Conservation (phyloP, 1,284 basidiomycete genomes). For the Gastroboletus turbinatus region DNA sequence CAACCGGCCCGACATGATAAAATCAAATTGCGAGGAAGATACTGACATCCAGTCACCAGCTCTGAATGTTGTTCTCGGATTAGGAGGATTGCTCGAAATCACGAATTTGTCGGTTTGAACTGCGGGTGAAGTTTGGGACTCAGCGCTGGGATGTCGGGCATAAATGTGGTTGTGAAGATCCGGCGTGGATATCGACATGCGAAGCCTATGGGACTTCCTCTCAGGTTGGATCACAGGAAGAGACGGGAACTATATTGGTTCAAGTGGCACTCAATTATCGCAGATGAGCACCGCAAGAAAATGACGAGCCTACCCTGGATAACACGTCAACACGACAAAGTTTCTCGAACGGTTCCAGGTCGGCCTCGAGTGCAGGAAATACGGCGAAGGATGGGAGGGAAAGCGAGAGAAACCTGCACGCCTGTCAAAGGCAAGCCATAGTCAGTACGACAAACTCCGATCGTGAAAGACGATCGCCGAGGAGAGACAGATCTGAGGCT, state of each 20-base stretch:
- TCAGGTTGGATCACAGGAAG: conserved; percentile 28
- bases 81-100: conserved; percentile 73
- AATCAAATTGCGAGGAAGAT: conserved; percentile 18
- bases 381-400: conserved; percentile 47
- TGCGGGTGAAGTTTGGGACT: not conserved
- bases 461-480: conserved; percentile 18
- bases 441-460: conserved; percentile 21
- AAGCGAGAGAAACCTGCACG: conserved; percentile 50
- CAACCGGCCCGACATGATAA: conserved; percentile 1
- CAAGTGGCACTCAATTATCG: not conserved
- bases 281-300: not conserved
- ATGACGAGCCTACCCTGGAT: conserved; percentile 34
- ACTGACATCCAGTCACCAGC: conserved; percentile 81
- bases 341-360: conserved; percentile 58
- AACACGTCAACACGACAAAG: conserved; percentile 47
- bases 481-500: conserved; percentile 9
- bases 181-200: conserved; percentile 41
- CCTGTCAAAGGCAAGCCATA: conserved; percentile 38
- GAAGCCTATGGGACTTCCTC: conserved; percentile 28
- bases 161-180: conserved; percentile 29
- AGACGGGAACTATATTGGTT: conserved; percentile 15
- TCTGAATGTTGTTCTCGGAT: conserved; percentile 68
- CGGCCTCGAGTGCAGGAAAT: conserved; percentile 55
- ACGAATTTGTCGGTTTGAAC: conserved; percentile 43
- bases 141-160: conserved; percentile 4